Base-by-base conservation (phyloP, 352 stramenopile species). In the Pythium sp. region DNA sequence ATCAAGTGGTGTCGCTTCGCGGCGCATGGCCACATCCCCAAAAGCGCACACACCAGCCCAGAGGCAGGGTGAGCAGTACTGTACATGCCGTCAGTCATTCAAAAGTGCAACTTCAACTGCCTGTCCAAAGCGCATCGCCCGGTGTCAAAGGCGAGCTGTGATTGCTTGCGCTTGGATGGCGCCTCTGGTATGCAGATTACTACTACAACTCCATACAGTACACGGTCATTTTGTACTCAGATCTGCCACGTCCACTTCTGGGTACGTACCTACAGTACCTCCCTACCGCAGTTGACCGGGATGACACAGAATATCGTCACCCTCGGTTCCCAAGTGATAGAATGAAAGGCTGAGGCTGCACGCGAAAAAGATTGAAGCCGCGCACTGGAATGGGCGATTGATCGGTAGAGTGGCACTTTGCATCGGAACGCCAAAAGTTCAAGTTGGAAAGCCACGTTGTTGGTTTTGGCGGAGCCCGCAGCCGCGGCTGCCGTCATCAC, bases 381-480 rank as follows among this genome's bases (percentile, higher is more conserved):
- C 47, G 11, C 47, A 55, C 43, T 51, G 15, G 43, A 51, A 51
- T 18, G 43, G 41, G 41, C 6, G 41, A 14, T 54, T 12, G 46
- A 54, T 54, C 46, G 46, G 8, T 2, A 28, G 43, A 51, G 43
- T 51, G 18, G 15, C 43, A 51, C 43, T 51, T 51, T n/a, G 9
- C 47, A 55, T 60, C 30, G 18, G 46, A n/a, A 60, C 24, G 20
- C 47, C 8, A 55, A 26, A 55, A 55, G 47, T 55, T 55, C 47
- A 55, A 55, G 47, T 55, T 55, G 47, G 47, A 28, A 30, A 55
- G 11, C 47, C 47, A 55, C 47, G 47, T 11, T n/a, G 22, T 6
- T 22, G 3, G 47, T 15, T 12, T 49, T 5, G 11, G n/a, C 14
- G 8, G 43, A 51, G 15, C 4, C 14, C 47, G 47, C 20, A n/a